Evolutionary conservation across 1,284 basidiomycete species (phyloP).

Genomic region (Grifola frondosa): DNA sequence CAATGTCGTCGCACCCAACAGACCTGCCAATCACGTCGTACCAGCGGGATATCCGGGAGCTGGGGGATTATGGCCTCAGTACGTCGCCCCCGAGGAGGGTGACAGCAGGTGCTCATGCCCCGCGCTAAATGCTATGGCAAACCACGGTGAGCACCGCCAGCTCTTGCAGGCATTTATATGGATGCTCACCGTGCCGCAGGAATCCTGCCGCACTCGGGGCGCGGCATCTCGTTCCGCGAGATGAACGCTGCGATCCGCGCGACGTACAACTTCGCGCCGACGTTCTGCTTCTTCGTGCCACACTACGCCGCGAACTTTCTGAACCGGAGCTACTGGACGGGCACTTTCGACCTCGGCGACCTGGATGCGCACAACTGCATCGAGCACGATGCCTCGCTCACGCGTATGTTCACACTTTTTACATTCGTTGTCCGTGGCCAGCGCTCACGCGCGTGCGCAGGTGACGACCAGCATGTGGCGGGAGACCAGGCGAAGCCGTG

Average conservation of each 20-base stretch:
- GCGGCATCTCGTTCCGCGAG: conserved; percentile 63
- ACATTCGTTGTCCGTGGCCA: not conserved
- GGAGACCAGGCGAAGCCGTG: conserved; percentile 16
- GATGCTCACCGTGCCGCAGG: conserved; percentile 38
- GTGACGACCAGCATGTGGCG: conserved; percentile 7
- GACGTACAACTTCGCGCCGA: conserved; percentile 67
- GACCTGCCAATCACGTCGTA: conserved; percentile 51
- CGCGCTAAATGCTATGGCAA: conserved; percentile 71
- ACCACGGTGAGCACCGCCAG: conserved; percentile 57
- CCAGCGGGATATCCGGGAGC: conserved; percentile 56
- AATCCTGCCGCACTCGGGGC: conserved; percentile 63
- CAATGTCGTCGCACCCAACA: conserved; percentile 55
- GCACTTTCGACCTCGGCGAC: conserved; percentile 62
- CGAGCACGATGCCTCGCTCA: conserved; percentile 73
- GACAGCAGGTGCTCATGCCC: conserved; percentile 73
- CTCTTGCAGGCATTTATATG: not conserved
- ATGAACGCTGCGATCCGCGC: conserved; percentile 44
- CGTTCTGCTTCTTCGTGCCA: conserved; percentile 64
- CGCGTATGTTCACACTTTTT: conserved; percentile 39
- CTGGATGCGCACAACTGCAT: conserved; percentile 72
- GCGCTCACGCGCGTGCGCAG: conserved; percentile 7
- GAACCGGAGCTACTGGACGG: conserved; percentile 51
- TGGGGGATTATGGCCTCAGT: conserved; percentile 72
- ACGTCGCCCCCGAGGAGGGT: conserved; percentile 49
- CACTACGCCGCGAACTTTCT: conserved; percentile 58